Base-by-base conservation (phyloP, 1,139 yeast genomes). In the Yamadazyma trypodendri region DNA sequence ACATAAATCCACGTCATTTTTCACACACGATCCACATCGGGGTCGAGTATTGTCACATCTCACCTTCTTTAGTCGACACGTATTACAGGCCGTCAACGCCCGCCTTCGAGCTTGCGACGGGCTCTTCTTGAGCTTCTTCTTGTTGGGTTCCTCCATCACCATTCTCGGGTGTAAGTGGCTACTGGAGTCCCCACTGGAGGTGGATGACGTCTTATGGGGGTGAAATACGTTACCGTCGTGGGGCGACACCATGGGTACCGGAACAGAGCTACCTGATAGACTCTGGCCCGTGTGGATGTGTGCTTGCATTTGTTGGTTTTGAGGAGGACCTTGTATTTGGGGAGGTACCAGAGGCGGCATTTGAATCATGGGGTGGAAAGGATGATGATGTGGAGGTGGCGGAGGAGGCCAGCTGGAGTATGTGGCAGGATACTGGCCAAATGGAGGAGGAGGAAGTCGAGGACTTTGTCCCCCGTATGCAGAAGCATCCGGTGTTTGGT, bases 41-140 rank as follows among this genome's bases (percentile, higher is more conserved):
- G 82, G 82, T 44, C 74, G 61, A 21, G 50, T 54, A 39, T 78
- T 68, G 48, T 77, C 81, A 60, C 82, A 77, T 47, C 72, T 70
- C 39, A 71, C 64, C 46, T 74, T 74, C 45, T 68, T 70, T 23
- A 61, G 38, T 21, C 79, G 60, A 46, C 79, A 74, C 2, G 68
- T 58, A 40, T 71, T 77, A 49, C 79, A 73, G 0, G 79, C 77
- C 1, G 75, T 67, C 18, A 65, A 50, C 1, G 74, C 70, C 27
- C 78, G 50, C 47, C 63, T 64, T 24, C 77, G 44, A 4, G 67
- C 55, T 2, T 25, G 32, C 17, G 13, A 15, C 12, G 36, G 13
- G 10, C 16, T 32, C 27, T 25, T 28, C 23, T 41, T 41, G 18
- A 7, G 18, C 21, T 36, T 39, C 34, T 39, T 39, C 17, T 24